Conservation (phyloP, 83 land plant species). For the Picea engelmannii region DNA sequence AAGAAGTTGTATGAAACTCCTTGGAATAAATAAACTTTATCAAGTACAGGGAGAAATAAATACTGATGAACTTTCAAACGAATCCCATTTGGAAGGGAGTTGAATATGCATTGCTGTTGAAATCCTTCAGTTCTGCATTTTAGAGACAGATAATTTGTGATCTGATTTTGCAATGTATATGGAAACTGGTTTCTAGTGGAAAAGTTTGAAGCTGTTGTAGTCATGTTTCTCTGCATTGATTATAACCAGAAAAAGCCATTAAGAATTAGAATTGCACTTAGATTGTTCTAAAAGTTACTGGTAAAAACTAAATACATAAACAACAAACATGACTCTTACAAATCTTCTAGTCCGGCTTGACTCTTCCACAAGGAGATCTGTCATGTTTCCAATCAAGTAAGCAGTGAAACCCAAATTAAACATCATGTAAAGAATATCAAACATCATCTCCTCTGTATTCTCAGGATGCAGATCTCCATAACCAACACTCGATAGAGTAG, state of each 20-base stretch:
- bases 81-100: too few species aligned
- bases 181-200: background rate
- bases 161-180: background rate
- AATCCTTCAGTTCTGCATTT: too few species aligned
- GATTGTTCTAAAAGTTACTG: too few species aligned
- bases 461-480: constrained; percentile 76
- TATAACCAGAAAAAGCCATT: background rate
- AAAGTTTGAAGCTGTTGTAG: background rate
- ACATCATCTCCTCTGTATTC: constrained; percentile 46
- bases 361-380: constrained; percentile 67
- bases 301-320: too few species aligned
- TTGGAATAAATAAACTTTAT: too few species aligned
- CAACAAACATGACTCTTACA: constrained; percentile 28
- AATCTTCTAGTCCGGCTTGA: constrained; percentile 66
- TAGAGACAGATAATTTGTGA: background rate
- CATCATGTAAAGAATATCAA: constrained; percentile 44
- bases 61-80: too few species aligned
- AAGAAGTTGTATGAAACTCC: too few species aligned
- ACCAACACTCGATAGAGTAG: constrained; percentile 22
- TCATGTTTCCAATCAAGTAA: constrained; percentile 78
- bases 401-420: constrained; percentile 69
- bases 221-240: constrained; percentile 10
- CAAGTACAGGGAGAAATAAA: too few species aligned
- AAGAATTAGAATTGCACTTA: too few species aligned
- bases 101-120: too few species aligned